These are phyloP conservation scores for Serendipita sp. DNA, from an alignment of 768 basidiomycete species.

Conservation along the genomic window DNA sequence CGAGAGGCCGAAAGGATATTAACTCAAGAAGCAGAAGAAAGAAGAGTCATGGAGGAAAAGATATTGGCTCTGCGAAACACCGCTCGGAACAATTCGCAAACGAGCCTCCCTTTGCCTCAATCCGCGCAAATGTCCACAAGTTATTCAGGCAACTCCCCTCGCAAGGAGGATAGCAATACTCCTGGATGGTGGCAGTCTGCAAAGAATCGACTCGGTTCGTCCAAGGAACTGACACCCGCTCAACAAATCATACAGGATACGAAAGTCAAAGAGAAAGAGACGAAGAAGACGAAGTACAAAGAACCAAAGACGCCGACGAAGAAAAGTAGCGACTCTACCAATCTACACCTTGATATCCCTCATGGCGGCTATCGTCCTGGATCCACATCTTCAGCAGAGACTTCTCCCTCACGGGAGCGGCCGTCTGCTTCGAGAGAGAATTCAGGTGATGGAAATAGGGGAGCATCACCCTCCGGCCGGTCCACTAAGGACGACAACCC, in stretches of 20 bases:
- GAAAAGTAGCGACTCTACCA: slow-evolving; percentile 43
- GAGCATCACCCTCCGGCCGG: not conserved
- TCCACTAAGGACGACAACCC: slow-evolving; percentile 30
- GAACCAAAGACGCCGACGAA: slow-evolving; percentile 33
- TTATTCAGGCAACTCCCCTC: slow-evolving; percentile 6
- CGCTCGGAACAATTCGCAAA: slow-evolving; percentile 16
- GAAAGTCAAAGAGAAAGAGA: slow-evolving; percentile 42
- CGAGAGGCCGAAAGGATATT: slow-evolving; percentile 67
- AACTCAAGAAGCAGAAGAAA: slow-evolving; percentile 49
- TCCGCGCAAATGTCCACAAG: not conserved
- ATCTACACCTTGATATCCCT: slow-evolving; percentile 28
- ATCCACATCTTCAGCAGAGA: slow-evolving; percentile 2
- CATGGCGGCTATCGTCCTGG: not conserved
- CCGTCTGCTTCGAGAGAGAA: not conserved
- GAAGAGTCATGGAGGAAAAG: slow-evolving; percentile 50
- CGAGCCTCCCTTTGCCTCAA: not conserved
- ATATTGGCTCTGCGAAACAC: slow-evolving; percentile 55
- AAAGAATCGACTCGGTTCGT: slow-evolving; percentile 61
- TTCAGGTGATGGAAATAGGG: not conserved
- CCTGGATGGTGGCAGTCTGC: slow-evolving; percentile 56
- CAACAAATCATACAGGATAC: slow-evolving; percentile 67
- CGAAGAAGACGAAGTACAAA: slow-evolving; percentile 6
- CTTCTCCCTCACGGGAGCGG: not conserved
- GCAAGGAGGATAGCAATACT: slow-evolving; percentile 1
- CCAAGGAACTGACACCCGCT: slow-evolving; percentile 72